Evolutionary conservation across 1,284 basidiomycete species (phyloP).

Genomic region (Heterobasidion parviporum): DNA sequence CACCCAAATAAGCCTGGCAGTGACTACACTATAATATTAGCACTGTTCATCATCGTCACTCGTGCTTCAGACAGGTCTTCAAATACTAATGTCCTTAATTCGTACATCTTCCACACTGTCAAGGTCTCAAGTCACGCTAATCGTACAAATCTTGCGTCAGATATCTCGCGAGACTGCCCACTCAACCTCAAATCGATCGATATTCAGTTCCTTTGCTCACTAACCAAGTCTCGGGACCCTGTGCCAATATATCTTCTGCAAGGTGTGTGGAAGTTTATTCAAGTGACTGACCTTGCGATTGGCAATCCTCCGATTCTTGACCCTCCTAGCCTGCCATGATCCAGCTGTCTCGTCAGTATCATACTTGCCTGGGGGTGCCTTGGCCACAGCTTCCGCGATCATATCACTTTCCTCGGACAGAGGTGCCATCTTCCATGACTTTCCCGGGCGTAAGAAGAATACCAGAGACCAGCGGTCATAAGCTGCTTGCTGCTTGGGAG

Average conservation of each 20-base stretch:
- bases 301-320: neutral
- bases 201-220: constrained; percentile 2
- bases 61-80: too few relatives aligned
- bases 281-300: neutral
- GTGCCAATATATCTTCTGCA: neutral
- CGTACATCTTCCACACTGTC: too few relatives aligned
- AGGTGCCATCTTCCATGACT: constrained; percentile 16
- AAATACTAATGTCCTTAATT: too few relatives aligned
- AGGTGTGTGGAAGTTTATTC: neutral
- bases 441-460: constrained; percentile 27
- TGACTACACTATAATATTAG: too few relatives aligned
- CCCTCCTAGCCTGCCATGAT: constrained; percentile 15
- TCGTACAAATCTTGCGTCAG: neutral
- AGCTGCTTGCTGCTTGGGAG: constrained; percentile 20
- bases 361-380: constrained; percentile 13
- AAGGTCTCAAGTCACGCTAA: neutral
- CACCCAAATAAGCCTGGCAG: too few relatives aligned
- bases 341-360: constrained; percentile 17
- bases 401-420: constrained; percentile 15
- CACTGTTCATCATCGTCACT: too few relatives aligned
- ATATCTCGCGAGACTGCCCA: neutral
- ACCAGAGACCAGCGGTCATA: constrained; percentile 27
- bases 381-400: constrained; percentile 17
- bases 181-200: neutral
- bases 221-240: constrained; percentile 1